A percentile compares a stretch with the other conserved stretches of the same genome.
Evolutionary conservation across 1,284 basidiomycete genomes (phyloP).

Genomic region (Mrakiaceae sp.): DNA sequence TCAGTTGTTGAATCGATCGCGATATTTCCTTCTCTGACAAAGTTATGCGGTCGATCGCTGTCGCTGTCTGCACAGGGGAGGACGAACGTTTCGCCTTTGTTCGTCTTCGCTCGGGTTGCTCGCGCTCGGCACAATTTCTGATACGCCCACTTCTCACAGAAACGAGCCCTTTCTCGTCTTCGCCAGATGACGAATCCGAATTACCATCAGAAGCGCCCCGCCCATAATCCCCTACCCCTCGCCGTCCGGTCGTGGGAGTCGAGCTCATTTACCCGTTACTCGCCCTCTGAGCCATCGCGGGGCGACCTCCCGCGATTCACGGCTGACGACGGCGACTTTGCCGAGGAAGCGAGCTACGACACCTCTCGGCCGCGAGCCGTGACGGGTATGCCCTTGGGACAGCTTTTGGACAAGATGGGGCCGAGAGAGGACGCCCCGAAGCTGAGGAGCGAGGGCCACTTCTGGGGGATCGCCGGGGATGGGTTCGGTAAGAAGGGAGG

Average conservation of each 20-base stretch:
- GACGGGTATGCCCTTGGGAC: not conserved
- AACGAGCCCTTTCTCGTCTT: slow-evolving; percentile 6
- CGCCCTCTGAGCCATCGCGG: not conserved
- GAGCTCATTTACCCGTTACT: not conserved
- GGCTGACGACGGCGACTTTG: not conserved
- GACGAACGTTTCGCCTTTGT: too few species aligned
- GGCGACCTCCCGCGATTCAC: not conserved
- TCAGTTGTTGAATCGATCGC: too few species aligned
- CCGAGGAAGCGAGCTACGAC: not conserved
- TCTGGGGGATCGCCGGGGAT: slow-evolving; percentile 2
- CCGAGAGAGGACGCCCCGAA: slow-evolving; percentile 4
- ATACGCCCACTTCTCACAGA: not conserved
- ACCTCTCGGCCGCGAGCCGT: too few species aligned
- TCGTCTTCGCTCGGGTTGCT: not conserved
- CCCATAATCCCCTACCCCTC: not conserved
- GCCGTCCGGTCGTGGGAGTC: slow-evolving; percentile 14
- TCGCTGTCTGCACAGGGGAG: too few species aligned
- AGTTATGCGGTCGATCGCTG: too few species aligned
- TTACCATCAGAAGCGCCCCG: not conserved
- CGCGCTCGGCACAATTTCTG: not conserved
- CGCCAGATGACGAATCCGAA: slow-evolving; percentile 1
- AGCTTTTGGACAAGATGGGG: not conserved
- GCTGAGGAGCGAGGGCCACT: slow-evolving; percentile 10
- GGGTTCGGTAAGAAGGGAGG: too few species aligned
- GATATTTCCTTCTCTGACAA: not conserved